Percentiles rank a stretch among this genome's conserved stretches.
These are phyloP conservation scores for Magnaporthales sp. DNA, from an alignment of 2,329 filamentous ascomycete genomes.

Conservation along the genomic window DNA sequence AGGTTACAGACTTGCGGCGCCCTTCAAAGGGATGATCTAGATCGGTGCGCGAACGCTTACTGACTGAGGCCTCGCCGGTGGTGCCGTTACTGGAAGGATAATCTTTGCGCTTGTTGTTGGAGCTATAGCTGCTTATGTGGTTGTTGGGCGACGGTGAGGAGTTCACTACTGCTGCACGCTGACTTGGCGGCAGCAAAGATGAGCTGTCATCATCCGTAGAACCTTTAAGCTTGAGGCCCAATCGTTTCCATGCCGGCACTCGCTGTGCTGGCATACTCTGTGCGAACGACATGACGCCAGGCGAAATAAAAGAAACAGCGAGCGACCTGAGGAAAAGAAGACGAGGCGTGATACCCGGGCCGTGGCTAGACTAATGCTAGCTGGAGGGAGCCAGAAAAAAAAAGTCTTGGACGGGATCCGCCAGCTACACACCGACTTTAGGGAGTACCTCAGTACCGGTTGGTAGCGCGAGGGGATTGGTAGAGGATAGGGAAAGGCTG, in stretches of 20 bases:
- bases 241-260: conserved; percentile 52
- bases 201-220: conserved; percentile 13
- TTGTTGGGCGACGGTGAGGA: conserved; percentile 9
- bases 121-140: background rate
- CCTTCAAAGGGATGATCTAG: conserved; percentile 15
- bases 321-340: background rate
- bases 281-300: conserved; percentile 10
- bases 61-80: conserved; percentile 8
- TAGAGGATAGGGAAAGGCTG: background rate
- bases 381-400: background rate
- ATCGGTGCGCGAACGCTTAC: conserved; percentile 25
- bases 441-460: background rate
- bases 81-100: conserved; percentile 6
- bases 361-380: background rate
- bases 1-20: conserved; percentile 39
- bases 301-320: conserved; percentile 8
- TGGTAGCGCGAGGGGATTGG: no score
- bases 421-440: background rate
- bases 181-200: background rate
- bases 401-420: background rate
- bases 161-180: conserved; percentile 27
- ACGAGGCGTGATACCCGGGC: background rate
- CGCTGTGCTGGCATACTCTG: conserved; percentile 34
- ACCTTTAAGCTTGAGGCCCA: conserved; percentile 53
- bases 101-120: conserved; percentile 12